Percentiles rank a stretch among this genome's conserved stretches.
Conservation (phyloP, 1,284 basidiomycete species). For the Porogramme epimiltina region DNA sequence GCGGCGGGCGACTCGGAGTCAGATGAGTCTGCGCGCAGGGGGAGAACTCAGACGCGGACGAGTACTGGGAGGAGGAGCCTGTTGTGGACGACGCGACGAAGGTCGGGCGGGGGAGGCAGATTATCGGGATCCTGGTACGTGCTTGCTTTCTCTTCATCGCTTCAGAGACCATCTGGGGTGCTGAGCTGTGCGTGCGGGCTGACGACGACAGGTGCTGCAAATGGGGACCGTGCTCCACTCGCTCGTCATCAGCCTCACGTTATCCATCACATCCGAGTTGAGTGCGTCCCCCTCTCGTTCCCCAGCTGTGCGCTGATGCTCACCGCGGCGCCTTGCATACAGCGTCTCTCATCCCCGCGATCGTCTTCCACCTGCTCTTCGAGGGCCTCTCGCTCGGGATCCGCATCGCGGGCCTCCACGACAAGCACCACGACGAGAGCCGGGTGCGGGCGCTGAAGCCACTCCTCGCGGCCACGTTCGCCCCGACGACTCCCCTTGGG, state of each 20-base stretch:
- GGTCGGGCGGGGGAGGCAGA: constrained; percentile 56
- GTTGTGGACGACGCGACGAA: constrained; percentile 29
- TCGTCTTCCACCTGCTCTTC: constrained; percentile 80
- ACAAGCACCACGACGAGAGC: too few relatives aligned
- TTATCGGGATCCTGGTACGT: constrained; percentile 65
- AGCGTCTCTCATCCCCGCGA: constrained; percentile 74
- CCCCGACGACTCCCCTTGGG: constrained; percentile 69
- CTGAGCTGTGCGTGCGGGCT: too few relatives aligned
- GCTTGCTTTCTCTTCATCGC: too few relatives aligned
- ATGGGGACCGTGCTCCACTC: constrained; percentile 83
- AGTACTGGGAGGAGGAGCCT: constrained; percentile 22
- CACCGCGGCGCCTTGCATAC: constrained; percentile 2
- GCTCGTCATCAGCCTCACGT: constrained; percentile 73
- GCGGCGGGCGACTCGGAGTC: constrained; percentile 11
- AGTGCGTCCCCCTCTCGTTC: constrained; percentile 1
- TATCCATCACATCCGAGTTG: constrained; percentile 63
- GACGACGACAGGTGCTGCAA: constrained; percentile 78
- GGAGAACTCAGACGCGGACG: constrained; percentile 12
- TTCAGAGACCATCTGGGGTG: too few relatives aligned
- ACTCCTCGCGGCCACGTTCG: too few relatives aligned
- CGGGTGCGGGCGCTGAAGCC: too few relatives aligned
- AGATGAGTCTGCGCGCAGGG: not conserved
- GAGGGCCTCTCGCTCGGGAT: too few relatives aligned
- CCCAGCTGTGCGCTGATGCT: constrained; percentile 2
- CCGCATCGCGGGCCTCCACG: too few relatives aligned